Conservation (phyloP, 2,329 filamentous ascomycete genomes). For the Ophiostoma sp. region DNA sequence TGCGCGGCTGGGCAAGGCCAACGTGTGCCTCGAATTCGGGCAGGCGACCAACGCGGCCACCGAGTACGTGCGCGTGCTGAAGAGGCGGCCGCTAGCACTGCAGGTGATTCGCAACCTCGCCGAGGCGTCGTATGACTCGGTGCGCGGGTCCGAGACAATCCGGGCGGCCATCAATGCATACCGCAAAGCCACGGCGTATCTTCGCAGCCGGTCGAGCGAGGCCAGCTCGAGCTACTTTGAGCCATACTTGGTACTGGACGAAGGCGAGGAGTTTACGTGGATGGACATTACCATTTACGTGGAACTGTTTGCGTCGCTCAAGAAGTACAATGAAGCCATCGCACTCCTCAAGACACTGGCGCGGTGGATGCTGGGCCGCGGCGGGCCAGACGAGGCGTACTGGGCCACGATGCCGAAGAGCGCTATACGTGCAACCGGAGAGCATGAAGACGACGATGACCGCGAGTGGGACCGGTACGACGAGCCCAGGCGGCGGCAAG, state of each 20-base stretch:
- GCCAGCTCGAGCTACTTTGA: conserved; percentile 15
- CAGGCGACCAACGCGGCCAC: conserved; percentile 49
- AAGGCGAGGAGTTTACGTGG: conserved; percentile 54
- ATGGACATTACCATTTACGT: conserved; percentile 79
- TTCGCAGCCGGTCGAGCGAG: conserved; percentile 31
- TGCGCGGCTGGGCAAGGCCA: conserved; percentile 55
- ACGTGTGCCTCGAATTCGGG: conserved; percentile 52
- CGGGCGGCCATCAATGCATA: conserved; percentile 46
- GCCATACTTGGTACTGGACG: conserved; percentile 29
- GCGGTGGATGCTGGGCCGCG: conserved; percentile 75
- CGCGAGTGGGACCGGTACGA: conserved; percentile 81
- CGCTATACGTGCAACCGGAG: conserved; percentile 30
- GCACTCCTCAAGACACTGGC: conserved; percentile 63
- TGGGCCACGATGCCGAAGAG: conserved; percentile 63
- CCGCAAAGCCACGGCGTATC: conserved; percentile 41
- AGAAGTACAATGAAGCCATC: conserved; percentile 61
- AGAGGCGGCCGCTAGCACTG: conserved; percentile 49
- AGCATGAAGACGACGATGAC: conserved; percentile 64
- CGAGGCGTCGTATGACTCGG: conserved; percentile 51
- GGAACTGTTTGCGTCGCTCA: conserved; percentile 66
- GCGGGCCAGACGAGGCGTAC: conserved; percentile 54
- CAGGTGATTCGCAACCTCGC: conserved; percentile 51
- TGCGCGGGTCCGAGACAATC: conserved; percentile 39
- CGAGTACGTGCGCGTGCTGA: conserved; percentile 53
- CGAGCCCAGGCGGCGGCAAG: conserved; percentile 54